phyloP scores from a whole-genome alignment of 495 filamentous ascomycete species.

The Xylona heveae region DNA sequence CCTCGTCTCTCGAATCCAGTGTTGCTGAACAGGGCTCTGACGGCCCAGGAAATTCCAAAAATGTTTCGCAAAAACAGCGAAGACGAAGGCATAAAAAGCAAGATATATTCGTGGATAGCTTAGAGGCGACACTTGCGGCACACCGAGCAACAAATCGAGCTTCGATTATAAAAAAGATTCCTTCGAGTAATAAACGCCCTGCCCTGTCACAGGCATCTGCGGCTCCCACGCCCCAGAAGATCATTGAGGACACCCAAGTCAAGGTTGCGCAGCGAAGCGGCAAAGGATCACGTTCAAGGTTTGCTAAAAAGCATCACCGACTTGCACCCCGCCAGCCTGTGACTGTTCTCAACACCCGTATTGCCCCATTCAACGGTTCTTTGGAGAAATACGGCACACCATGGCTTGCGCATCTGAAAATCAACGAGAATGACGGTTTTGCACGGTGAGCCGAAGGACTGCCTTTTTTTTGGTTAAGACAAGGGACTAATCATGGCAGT shows the following conservation, averaged over 20 bases:
- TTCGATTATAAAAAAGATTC: conserved; percentile 20
- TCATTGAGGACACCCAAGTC: background rate
- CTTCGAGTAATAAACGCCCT: background rate
- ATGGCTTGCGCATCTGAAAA: conserved; percentile 1
- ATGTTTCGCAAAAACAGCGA: background rate
- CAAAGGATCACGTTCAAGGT: background rate
- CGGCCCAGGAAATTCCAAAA: background rate
- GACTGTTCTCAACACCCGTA: background rate
- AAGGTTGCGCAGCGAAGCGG: background rate
- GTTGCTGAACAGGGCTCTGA: background rate
- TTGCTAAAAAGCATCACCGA: background rate
- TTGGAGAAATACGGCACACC: background rate
- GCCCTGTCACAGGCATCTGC: background rate
- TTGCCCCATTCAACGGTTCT: background rate
- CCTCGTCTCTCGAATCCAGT: background rate
- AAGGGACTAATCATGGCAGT: conserved; percentile 4
- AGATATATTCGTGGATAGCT: conserved; percentile 11
- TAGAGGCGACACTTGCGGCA: conserved; percentile 25
- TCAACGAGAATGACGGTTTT: conserved; percentile 3
- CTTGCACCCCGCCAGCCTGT: background rate
- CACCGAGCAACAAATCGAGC: conserved; percentile 27
- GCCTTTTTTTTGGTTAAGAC: background rate
- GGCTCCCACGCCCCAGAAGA: conserved; percentile 5
- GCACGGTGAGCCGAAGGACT: background rate
- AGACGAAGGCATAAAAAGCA: conserved; percentile 2